Percentiles rank a stretch among this genome's conserved stretches.
phyloP scores from a whole-genome alignment of 2,329 filamentous ascomycete species.

The Fusarium napiforme region DNA sequence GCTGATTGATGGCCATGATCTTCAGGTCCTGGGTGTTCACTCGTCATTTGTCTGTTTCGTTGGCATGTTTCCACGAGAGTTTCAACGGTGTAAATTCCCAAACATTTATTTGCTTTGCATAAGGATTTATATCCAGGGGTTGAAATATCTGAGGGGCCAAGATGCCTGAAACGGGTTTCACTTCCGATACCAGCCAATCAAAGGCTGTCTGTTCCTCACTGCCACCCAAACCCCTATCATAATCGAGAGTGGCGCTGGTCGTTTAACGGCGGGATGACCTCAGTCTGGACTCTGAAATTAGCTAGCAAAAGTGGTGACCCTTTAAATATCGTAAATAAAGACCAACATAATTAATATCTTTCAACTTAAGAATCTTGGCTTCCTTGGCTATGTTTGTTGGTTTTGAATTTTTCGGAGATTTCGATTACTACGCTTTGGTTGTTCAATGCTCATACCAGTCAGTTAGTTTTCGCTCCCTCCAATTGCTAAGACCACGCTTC shows the following conservation, averaged over 20 bases:
- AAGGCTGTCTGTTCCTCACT: constrained; percentile 17
- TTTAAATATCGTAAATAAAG: constrained; percentile 13
- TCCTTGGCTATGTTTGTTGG: background rate
- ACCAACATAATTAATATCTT: constrained; percentile 8
- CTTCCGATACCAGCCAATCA: constrained; percentile 29
- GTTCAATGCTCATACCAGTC: constrained; percentile 1
- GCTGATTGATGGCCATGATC: constrained; percentile 21
- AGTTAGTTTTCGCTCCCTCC: background rate
- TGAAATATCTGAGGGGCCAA: constrained; percentile 16
- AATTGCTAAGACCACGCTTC: constrained; percentile 10
- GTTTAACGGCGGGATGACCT: constrained; percentile 23
- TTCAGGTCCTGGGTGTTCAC: constrained; percentile 19
- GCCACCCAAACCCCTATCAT: constrained; percentile 10
- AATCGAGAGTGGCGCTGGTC: constrained; percentile 18
- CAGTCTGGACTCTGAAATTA: constrained; percentile 6
- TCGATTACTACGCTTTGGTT: constrained; percentile 4
- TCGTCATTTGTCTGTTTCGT: constrained; percentile 33
- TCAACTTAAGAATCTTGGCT: constrained; percentile 1
- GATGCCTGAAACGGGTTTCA: constrained; percentile 46
- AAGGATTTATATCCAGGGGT: constrained; percentile 30
- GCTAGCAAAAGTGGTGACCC: constrained; percentile 4
- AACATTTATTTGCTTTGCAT: constrained; percentile 21
- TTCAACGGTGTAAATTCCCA: constrained; percentile 22
- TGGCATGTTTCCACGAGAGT: constrained; percentile 31
- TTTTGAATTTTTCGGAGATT: constrained; percentile 4